Base-by-base conservation (phyloP, 163 green algal genomes). In the Scenedesmus sp. region DNA sequence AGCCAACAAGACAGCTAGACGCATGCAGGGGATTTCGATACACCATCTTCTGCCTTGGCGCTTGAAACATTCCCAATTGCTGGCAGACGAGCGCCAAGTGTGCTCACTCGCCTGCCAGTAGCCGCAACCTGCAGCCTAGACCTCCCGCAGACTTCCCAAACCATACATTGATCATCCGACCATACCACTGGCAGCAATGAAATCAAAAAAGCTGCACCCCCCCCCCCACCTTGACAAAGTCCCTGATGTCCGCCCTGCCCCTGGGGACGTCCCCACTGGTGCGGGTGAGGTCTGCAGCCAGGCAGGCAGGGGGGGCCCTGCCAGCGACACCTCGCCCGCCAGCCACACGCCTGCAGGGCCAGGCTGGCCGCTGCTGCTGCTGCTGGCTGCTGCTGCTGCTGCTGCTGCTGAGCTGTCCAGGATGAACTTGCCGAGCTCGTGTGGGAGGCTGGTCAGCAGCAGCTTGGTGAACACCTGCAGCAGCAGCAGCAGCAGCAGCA, bases 401-500 rank as follows among this genome's bases (percentile, higher is more conserved):
- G 43, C 40, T 26, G 53, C 70, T 49, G 42, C 33, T 73, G 37
- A 81, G 85, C 88, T 90, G 73, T 92, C 89, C 49, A 96, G 79
- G 53, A 97, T 85, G 87, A 96, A 97, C 30, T 93, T 78, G 0
- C 95, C 95, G 68, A 97, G 92, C 90, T 97, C 95, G 9, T 84
- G 87, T 7, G 95, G 95, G 49, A 97, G 91, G 42, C 93, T 43
- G 0, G 61, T 86, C 61, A 96, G 91, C 51, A 97, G 94, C 78
- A 95, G 59, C 53, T 95, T 95, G 44, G 93, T 93, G 30, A 93
- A 92, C 37, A 96, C 89, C 80, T 97, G 93, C 51, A 94, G 90
- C 42, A 53, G 51, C 35, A n/a, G n/a, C n/a, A 93, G 91, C 37
- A 96, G 88, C 80, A 96, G 93, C 51, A 94, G 90, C 42, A 53